A percentile compares a stretch with the other conserved stretches of the same genome.
Conservation (phyloP, 345 rosid genomes). For the Moricandia moricandioides region DNA sequence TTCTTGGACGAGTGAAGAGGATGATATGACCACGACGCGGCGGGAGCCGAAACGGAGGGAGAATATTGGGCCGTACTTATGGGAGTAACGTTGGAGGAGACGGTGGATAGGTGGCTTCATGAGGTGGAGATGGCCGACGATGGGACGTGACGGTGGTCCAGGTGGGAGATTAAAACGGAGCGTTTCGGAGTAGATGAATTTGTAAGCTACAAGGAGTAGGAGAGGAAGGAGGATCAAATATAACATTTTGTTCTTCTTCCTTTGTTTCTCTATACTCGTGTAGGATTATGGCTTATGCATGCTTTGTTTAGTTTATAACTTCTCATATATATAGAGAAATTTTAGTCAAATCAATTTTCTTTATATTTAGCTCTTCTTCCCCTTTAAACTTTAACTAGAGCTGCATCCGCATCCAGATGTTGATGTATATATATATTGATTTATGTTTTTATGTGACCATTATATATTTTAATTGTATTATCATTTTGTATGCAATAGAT, state of each 20-base stretch:
- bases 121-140: conserved; percentile 55
- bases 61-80: conserved; percentile 48
- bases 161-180: conserved; percentile 32
- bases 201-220: not conserved
- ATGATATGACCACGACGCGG: conserved; percentile 41
- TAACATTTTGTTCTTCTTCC: conserved; percentile 4
- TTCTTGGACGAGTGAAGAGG: conserved; percentile 47
- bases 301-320: not conserved
- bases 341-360: not conserved
- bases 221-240: conserved; percentile 15
- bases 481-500: no score
- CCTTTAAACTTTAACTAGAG: no score
- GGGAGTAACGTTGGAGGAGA: conserved; percentile 25
- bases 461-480: no score
- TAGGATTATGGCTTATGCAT: not conserved
- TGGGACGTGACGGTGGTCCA: conserved; percentile 42
- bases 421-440: no score
- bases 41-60: conserved; percentile 46
- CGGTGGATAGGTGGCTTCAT: conserved; percentile 43
- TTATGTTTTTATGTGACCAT: no score
- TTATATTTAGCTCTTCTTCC: no score
- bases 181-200: conserved; percentile 4
- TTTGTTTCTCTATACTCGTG: not conserved
- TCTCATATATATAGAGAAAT: not conserved
- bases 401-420: no score